Conservation (phyloP, 176 grass and related monocot species). For the Oryza nivara region DNA sequence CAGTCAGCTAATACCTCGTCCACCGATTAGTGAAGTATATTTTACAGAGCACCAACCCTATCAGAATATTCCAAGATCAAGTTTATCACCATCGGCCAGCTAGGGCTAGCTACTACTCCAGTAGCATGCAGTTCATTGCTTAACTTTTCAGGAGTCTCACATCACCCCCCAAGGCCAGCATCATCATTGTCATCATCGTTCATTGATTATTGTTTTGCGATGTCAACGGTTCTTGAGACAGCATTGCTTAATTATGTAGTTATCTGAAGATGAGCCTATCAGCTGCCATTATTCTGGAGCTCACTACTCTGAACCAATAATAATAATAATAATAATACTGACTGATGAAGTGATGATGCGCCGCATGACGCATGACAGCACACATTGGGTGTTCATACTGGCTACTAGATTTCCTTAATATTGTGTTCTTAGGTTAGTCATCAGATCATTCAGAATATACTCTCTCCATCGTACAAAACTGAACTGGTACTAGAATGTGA, state of each 20-base stretch:
- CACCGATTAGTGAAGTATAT: neutral
- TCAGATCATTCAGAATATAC: neutral
- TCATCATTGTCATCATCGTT: neutral
- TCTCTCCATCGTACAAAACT: too few species aligned
- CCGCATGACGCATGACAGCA: constrained; percentile 2
- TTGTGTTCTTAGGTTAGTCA: neutral
- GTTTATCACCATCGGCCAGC: neutral
- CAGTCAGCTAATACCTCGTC: neutral
- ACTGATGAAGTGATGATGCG: neutral
- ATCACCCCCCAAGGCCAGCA: neutral
- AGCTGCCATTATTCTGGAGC: constrained; percentile 13
- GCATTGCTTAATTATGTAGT: constrained; percentile 16
- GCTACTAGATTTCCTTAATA: neutral
- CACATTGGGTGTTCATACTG: neutral
- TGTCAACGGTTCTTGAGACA: constrained; percentile 33
- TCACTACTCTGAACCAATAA: constrained; percentile 1
- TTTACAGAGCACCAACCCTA: neutral
- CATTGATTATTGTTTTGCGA: neutral
- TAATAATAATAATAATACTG: neutral
- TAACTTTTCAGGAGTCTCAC: constrained; percentile 10
- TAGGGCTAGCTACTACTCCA: neutral
- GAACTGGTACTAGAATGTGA: too few species aligned
- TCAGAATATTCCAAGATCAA: neutral
- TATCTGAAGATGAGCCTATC: neutral
- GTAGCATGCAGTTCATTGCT: neutral